phyloP scores from a whole-genome alignment of 140 eudicot genomes.

The Senecio squalidus region DNA sequence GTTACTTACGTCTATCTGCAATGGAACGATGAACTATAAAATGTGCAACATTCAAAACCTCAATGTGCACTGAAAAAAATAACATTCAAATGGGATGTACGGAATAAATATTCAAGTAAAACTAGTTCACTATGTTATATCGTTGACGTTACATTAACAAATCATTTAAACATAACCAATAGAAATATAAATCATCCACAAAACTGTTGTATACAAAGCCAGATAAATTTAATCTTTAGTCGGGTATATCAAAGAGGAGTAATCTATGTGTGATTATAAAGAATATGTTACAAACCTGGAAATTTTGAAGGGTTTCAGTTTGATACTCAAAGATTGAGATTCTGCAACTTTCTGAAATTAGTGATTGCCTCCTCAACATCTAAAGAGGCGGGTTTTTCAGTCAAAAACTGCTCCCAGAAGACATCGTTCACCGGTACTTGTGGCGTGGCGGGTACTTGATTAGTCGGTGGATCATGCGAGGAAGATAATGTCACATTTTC shows the following conservation, averaged over 20 bases:
- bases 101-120: no score
- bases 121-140: no score
- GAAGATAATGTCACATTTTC: conserved; percentile 22
- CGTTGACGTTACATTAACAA: neutral
- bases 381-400: conserved; percentile 76
- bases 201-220: neutral
- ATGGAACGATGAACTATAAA: neutral
- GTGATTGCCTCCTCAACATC: conserved; percentile 69
- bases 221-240: neutral
- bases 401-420: conserved; percentile 90
- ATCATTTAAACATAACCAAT: neutral
- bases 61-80: no score
- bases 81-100: no score
- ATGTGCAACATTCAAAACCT: neutral
- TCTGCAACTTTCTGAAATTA: conserved; percentile 43
- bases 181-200: neutral
- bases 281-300: conserved; percentile 17
- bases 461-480: conserved; percentile 23
- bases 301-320: neutral
- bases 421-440: conserved; percentile 68
- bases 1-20: neutral
- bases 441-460: conserved; percentile 22
- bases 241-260: neutral
- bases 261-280: neutral
- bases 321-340: conserved; percentile 45